Evolutionary conservation across 176 grass and related monocot genomes (phyloP).

Genomic region (Cocos nucifera): DNA sequence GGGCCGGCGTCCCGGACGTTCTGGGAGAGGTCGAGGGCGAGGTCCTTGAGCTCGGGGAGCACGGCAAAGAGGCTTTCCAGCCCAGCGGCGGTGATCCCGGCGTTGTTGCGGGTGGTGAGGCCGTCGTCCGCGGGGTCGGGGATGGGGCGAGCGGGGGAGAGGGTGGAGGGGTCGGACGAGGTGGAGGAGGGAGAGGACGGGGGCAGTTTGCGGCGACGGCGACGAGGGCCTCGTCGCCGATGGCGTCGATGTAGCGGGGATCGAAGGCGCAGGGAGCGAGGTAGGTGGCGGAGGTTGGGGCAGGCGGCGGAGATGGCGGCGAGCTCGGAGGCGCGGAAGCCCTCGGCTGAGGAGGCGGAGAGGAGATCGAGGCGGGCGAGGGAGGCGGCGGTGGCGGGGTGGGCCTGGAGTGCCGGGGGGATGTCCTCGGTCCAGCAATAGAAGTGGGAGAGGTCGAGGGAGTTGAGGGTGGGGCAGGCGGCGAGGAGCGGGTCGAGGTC

Average conservation of each 20-base stretch:
- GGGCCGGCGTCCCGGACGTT: conserved; percentile 48
- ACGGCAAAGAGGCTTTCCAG: conserved; percentile 49
- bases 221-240: conserved; percentile 48
- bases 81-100: conserved; percentile 47
- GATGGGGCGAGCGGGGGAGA: conserved; percentile 8
- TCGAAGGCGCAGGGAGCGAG: conserved; percentile 74
- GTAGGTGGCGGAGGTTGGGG: conserved; percentile 47
- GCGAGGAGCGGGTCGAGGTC: conserved; percentile 68
- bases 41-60: conserved; percentile 53
- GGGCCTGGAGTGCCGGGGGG: conserved; percentile 32
- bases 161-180: conserved; percentile 57
- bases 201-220: conserved; percentile 47
- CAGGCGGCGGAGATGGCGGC: conserved; percentile 39
- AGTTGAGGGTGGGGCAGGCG: conserved; percentile 28
- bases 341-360: conserved; percentile 65
- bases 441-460: conserved; percentile 83
- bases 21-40: conserved; percentile 71
- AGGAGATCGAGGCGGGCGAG: conserved; percentile 70
- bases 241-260: conserved; percentile 58
- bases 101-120: conserved; percentile 32
- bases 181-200: conserved; percentile 43
- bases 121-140: neutral
- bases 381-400: conserved; percentile 26
- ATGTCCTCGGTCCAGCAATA: conserved; percentile 99
- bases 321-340: conserved; percentile 68